These are phyloP conservation scores for Solanum tacnaense DNA, from an alignment of 257 asterid genomes.

Conservation along the genomic window DNA sequence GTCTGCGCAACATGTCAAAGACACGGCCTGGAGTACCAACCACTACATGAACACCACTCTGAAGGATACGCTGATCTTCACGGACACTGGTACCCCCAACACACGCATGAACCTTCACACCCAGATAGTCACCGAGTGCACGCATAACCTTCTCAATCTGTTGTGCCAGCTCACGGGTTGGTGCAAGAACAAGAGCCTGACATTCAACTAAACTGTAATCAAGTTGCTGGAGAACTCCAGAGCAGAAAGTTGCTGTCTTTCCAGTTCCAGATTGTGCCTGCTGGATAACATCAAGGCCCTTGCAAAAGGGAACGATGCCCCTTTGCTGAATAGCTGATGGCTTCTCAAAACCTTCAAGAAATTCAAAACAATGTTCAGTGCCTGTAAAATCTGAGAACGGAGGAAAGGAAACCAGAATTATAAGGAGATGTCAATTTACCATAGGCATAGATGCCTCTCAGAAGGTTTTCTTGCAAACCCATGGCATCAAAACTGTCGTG, in stretches of 20 bases:
- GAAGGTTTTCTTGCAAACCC: neutral
- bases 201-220: neutral
- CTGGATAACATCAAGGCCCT: slow-evolving; percentile 17
- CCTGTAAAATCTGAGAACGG: neutral
- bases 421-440: slow-evolving; percentile 12
- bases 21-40: slow-evolving; percentile 50
- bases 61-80: slow-evolving; percentile 24
- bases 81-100: neutral
- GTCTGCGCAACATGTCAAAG: slow-evolving; percentile 1
- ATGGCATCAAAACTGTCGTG: neutral
- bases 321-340: slow-evolving; percentile 67
- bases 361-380: neutral
- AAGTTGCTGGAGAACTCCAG: neutral
- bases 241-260: neutral
- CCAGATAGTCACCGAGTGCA: neutral
- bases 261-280: slow-evolving; percentile 3
- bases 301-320: slow-evolving; percentile 57
- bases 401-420: neutral
- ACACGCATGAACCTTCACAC: neutral
- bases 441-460: slow-evolving; percentile 51
- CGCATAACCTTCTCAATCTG: neutral
- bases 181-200: neutral
- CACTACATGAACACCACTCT: slow-evolving; percentile 54
- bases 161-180: neutral
- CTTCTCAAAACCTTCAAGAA: slow-evolving; percentile 45